phyloP scores from a whole-genome alignment of 768 basidiomycete species.

The Suillus clintonianus region DNA sequence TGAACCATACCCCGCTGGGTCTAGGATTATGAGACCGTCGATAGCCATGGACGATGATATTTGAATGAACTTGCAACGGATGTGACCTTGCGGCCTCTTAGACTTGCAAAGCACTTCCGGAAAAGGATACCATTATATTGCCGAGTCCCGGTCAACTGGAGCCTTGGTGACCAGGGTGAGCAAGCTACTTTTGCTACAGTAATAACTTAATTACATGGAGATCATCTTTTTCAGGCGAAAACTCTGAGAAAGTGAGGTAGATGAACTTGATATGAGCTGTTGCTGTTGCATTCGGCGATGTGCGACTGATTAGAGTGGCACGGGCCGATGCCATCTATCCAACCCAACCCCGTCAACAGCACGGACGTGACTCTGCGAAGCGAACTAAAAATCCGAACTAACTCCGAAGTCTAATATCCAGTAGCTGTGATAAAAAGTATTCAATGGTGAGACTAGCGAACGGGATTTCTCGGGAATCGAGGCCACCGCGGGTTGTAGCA shows the following conservation, averaged over 20 bases:
- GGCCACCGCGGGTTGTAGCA: background rate
- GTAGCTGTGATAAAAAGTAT: too few species aligned
- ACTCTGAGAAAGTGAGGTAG: background rate
- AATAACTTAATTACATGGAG: background rate
- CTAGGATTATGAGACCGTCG: slow-evolving; percentile 81
- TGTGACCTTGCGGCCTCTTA: too few species aligned
- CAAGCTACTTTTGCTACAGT: background rate
- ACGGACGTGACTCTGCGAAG: background rate
- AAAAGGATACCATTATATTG: background rate
- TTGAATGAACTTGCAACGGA: background rate
- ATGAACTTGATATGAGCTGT: background rate
- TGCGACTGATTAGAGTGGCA: slow-evolving; percentile 1
- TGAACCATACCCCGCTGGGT: slow-evolving; percentile 64
- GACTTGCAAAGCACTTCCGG: background rate
- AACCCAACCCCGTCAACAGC: background rate
- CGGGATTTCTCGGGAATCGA: background rate
- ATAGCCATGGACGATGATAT: slow-evolving; percentile 55
- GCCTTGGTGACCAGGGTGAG: too few species aligned
- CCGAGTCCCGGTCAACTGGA: too few species aligned
- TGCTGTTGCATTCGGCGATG: background rate
- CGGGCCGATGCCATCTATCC: background rate
- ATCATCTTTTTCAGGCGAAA: background rate
- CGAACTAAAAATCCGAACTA: background rate
- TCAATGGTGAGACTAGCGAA: background rate
- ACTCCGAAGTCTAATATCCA: background rate